Evolutionary conservation across 139 green algal genomes (phyloP), one percentile per base, ranked within the genome.

Genomic region (Nannochloris sp.): DNA sequence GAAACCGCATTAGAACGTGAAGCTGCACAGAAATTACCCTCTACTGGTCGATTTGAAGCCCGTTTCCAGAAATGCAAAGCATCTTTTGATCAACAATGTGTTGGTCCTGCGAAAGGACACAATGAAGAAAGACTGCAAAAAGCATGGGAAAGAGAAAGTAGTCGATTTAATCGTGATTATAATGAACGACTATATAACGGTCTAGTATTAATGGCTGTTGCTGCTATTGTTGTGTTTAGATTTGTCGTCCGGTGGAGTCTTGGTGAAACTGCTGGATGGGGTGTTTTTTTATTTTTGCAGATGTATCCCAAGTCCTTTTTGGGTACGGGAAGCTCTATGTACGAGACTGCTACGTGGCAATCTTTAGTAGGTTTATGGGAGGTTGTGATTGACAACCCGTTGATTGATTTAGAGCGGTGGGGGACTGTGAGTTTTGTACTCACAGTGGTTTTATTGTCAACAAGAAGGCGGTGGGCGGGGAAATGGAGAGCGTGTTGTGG

Each of bases 171-270:
- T n/a, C 72, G 74, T 15, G 85, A 89, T 56, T 95, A 93, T 81
- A 95, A 95, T 73, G 79, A 87, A 70, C 72, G 83, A 32, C 66
- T 94, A 27, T 85, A 83, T 67, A 85, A 76, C 19, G 87, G 81
- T 8, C 76, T 95, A 54, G 45, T 87, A 6, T 31, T 82, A 45
- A 13, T 78, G 9, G 47, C 74, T 6, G 61, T 95, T 31, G 74
- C 56, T 15, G 70, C 61, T 23, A 83, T 87, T 38, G 36, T 93
- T 6, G 24, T 83, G 10, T 92, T 88, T 74, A 70, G 78, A 37
- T 85, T 87, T 60, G 53, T 85, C 15, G 33, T 86, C 38, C 62
- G 58, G 15, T 39, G 70, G 60, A 65, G 68, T 53, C 55, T 89
- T 15, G 63, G 82, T 6, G 87, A 94, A 70, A 76, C 64, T 15